phyloP scores from a whole-genome alignment of 371 early-diverging fungal species.

The Lichtheimia ornata region DNA sequence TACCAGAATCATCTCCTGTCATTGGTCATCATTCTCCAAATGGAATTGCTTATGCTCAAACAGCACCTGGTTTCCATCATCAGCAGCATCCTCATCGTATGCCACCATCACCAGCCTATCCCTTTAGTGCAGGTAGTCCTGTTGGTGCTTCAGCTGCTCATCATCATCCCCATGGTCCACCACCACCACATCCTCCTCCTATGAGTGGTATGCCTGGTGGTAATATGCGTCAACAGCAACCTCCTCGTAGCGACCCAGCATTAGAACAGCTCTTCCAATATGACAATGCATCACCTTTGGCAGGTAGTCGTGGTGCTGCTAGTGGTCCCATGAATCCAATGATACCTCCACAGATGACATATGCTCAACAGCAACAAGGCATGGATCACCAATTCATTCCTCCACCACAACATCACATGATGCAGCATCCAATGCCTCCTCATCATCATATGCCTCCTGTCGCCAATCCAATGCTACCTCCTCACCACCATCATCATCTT shows the following conservation, averaged over 20 bases:
- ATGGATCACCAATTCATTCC: conserved; percentile 25
- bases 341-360: conserved; percentile 15
- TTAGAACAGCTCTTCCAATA: conserved; percentile 17
- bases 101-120: conserved; percentile 15
- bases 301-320: conserved; percentile 1
- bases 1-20: too few species aligned
- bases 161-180: neutral
- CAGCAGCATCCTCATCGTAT: conserved; percentile 11
- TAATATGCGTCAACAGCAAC: neutral
- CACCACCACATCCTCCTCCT: neutral
- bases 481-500: conserved; percentile 30
- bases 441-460: conserved; percentile 19
- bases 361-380: conserved; percentile 19
- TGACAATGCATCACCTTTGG: conserved; percentile 1
- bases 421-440: conserved; percentile 36
- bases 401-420: conserved; percentile 22
- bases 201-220: too few species aligned
- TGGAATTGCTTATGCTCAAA: too few species aligned
- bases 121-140: conserved; percentile 6
- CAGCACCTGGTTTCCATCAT: too few species aligned
- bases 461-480: conserved; percentile 29
- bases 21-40: too few species aligned
- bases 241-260: neutral
- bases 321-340: conserved; percentile 17
- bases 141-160: conserved; percentile 2